Evolutionary conservation across 2,329 filamentous ascomycete species (phyloP), one percentile per base, ranked within the genome.

Genomic region (Hypocreales sp.): DNA sequence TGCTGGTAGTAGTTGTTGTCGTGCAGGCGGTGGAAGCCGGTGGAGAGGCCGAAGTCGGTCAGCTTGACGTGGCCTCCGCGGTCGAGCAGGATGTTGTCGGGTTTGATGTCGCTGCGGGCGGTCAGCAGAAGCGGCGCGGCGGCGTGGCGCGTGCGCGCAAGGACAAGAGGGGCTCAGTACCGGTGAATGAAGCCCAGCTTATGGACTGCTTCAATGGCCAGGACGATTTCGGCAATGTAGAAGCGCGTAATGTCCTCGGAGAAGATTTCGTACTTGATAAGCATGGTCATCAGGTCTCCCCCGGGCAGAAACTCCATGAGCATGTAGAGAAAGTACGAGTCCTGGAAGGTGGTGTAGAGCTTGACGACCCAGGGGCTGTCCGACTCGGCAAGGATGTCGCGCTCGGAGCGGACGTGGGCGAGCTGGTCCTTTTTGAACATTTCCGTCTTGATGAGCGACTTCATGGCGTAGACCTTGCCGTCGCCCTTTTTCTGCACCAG

Each of bases 401-500:
- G 76, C 60, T 98, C 90, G 28, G 90, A 86, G 37, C 92, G 84
- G 34, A 98, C 90, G 58, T 98, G 90, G 12, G 90, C 90, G 34
- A 98, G 63, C 54, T 98, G 90, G 48, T 98, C 90, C 57, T 93
- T 94, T 61, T 93, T 94, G 63, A 94, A 94, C 90, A 98, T 98
- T 56, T 98, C 90, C 26, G 83, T 84, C 65, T 98, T 98, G 55
- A 98, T 83, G 40, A 98, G 65, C 24, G 87, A 95, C 63, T 98
- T 98, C 64, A 98, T 79, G 34, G 90, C 90, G 45, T 95, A 98
- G 37, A 98, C 86, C 57, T 93, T 93, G 55, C 82, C 83, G 46
- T 95, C 90, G 28, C 81, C 75, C 66, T 86, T 93, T 60, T 92
- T 82, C 60, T 93, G 86, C 32, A 98, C 90, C 35, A 98, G 67